phyloP scores from a whole-genome alignment of 2,329 filamentous ascomycete genomes.

The Fusarium miscanthi region DNA sequence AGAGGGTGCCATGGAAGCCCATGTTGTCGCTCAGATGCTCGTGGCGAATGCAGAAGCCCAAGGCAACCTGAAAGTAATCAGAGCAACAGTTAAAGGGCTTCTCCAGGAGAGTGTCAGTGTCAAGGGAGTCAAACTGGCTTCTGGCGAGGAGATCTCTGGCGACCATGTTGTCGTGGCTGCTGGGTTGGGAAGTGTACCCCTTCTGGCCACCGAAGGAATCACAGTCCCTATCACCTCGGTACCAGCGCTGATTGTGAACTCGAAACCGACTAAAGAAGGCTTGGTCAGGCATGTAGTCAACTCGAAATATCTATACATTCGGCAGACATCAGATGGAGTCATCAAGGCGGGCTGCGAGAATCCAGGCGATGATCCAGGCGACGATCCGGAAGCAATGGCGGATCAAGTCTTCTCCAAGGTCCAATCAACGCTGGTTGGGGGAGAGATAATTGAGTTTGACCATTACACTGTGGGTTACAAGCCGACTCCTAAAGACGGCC shows the following conservation, averaged over 20 bases:
- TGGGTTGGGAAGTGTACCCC: slow-evolving; percentile 12
- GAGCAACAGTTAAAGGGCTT: not conserved
- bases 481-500: slow-evolving; percentile 13
- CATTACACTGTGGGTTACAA: slow-evolving; percentile 22
- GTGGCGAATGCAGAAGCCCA: slow-evolving; percentile 8
- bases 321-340: slow-evolving; percentile 21
- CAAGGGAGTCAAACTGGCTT: slow-evolving; percentile 3
- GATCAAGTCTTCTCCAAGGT: slow-evolving; percentile 4
- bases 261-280: not conserved
- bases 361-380: slow-evolving; percentile 23
- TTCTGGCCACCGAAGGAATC: slow-evolving; percentile 8
- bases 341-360: slow-evolving; percentile 26
- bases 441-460: slow-evolving; percentile 3
- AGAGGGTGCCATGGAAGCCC: slow-evolving; percentile 31
- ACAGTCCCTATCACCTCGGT: not conserved
- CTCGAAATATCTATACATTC: slow-evolving; percentile 20
- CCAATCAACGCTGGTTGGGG: not conserved
- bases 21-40: slow-evolving; percentile 20
- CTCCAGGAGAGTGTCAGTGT: not conserved
- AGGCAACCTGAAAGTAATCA: not conserved
- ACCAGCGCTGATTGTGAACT: slow-evolving; percentile 25
- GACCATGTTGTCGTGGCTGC: slow-evolving; percentile 28
- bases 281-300: slow-evolving; percentile 13
- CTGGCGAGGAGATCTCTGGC: not conserved
- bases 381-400: slow-evolving; percentile 19